Evolutionary conservation across 257 asterid species (phyloP).

Genomic region (Plantago ovata): DNA sequence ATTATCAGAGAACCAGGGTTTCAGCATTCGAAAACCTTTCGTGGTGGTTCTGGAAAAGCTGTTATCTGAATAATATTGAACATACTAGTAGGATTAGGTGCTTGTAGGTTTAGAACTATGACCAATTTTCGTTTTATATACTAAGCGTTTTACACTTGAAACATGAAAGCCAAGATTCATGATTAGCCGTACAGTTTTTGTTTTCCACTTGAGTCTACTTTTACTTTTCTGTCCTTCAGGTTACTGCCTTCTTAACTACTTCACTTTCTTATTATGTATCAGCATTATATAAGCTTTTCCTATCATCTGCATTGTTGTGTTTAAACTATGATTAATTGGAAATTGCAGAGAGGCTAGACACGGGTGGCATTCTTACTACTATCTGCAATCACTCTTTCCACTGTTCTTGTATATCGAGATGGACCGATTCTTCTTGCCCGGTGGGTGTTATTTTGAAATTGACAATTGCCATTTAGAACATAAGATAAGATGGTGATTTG

Average conservation of each 20-base stretch:
- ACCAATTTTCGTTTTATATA: background rate
- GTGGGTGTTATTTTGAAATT: constrained; percentile 39
- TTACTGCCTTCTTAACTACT: constrained; percentile 8
- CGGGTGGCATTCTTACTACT: constrained; percentile 85
- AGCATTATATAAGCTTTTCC: constrained; percentile 9
- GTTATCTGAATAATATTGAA: background rate
- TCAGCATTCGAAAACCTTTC: background rate
- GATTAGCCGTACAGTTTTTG: background rate
- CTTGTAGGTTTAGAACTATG: background rate
- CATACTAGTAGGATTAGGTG: background rate
- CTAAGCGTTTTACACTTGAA: constrained; percentile 15
- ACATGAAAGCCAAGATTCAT: constrained; percentile 5
- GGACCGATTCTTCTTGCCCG: constrained; percentile 99
- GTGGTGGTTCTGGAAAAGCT: background rate
- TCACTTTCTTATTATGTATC: constrained; percentile 2
- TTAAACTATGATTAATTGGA: constrained; percentile 10
- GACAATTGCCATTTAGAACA: constrained; percentile 8
- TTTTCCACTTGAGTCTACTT: background rate
- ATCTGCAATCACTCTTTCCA: constrained; percentile 98
- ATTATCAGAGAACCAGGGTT: constrained; percentile 12
- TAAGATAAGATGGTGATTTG: background rate
- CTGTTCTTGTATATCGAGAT: constrained; percentile 96
- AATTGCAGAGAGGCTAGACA: constrained; percentile 78
- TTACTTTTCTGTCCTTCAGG: constrained; percentile 13
- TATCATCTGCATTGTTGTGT: constrained; percentile 10